These are phyloP conservation scores for Oemleria cerasiformis DNA, from an alignment of 306 rosid genomes.

Conservation along the genomic window DNA sequence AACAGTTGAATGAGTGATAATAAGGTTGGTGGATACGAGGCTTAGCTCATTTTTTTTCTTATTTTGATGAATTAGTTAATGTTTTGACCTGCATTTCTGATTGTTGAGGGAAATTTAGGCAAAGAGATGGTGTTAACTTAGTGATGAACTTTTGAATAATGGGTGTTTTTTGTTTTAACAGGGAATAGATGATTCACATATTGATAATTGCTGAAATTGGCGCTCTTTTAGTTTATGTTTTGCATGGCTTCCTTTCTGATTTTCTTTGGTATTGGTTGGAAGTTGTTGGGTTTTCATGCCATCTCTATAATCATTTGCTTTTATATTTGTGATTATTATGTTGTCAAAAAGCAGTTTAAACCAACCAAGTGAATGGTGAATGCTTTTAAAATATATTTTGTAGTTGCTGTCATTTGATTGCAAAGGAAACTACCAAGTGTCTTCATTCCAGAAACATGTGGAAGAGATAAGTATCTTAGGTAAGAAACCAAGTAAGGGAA, in stretches of 20 bases:
- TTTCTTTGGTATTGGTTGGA: too few relatives aligned
- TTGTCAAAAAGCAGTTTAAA: neutral
- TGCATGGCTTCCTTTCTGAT: neutral
- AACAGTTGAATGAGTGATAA: slow-evolving; percentile 68
- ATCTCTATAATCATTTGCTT: neutral
- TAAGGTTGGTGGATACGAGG: slow-evolving; percentile 33
- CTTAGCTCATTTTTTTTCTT: neutral
- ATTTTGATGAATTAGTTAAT: neutral
- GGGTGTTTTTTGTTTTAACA: neutral
- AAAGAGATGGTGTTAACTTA: neutral
- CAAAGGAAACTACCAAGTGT: neutral
- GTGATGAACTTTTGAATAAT: neutral
- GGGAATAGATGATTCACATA: neutral
- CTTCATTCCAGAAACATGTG: neutral
- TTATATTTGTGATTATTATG: neutral
- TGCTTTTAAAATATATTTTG: neutral
- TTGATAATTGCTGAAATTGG: neutral
- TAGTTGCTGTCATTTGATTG: neutral
- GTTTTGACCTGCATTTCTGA: neutral
- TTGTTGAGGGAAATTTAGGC: slow-evolving; percentile 7
- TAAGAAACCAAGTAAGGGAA: neutral
- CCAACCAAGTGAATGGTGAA: neutral
- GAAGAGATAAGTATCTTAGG: neutral
- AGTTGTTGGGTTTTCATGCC: neutral
- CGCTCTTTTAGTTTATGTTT: neutral